Evolutionary conservation across 768 basidiomycete species (phyloP).

Genomic region (Rhodotorula sphaerocarpa): DNA sequence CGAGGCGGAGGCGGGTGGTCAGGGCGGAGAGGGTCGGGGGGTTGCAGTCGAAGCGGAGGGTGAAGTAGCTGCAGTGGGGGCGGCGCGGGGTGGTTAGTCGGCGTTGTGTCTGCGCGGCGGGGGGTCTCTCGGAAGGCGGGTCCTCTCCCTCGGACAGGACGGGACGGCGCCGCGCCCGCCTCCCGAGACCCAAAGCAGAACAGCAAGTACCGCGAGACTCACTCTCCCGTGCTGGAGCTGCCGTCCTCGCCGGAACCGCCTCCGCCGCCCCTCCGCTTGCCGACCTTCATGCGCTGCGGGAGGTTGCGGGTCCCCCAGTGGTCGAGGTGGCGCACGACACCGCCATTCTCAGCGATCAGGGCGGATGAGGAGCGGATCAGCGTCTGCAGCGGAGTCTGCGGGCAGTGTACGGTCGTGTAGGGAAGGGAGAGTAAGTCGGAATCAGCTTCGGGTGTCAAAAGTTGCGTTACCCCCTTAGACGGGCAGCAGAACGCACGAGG

Average conservation of each 20-base stretch:
- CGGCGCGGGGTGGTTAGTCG: not conserved
- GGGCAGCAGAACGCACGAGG: not conserved
- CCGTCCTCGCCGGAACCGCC: conserved; percentile 5
- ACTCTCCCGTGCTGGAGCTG: conserved; percentile 57
- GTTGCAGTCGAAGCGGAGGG: conserved; percentile 79
- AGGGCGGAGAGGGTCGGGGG: conserved; percentile 60
- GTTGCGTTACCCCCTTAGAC: too few relatives aligned
- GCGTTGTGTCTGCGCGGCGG: not conserved
- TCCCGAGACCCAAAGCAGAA: too few relatives aligned
- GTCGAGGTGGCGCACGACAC: conserved; percentile 70
- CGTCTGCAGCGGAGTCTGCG: conserved; percentile 66
- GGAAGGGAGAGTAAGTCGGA: not conserved
- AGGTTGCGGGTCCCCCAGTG: conserved; percentile 66
- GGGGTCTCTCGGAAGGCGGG: too few relatives aligned
- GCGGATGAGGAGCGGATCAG: conserved; percentile 63
- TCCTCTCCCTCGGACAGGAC: too few relatives aligned
- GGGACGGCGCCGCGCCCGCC: too few relatives aligned
- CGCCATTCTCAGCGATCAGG: conserved; percentile 65
- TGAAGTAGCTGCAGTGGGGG: conserved; percentile 62
- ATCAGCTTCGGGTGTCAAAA: not conserved
- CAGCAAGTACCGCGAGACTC: conserved; percentile 44
- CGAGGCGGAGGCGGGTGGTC: conserved; percentile 61
- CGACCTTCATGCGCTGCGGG: conserved; percentile 58
- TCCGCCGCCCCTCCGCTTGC: conserved; percentile 24
- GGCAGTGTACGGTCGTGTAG: not conserved